Evolutionary conservation across 169 alveolate species (phyloP).

Genomic region (Sarcocystis neurona): DNA sequence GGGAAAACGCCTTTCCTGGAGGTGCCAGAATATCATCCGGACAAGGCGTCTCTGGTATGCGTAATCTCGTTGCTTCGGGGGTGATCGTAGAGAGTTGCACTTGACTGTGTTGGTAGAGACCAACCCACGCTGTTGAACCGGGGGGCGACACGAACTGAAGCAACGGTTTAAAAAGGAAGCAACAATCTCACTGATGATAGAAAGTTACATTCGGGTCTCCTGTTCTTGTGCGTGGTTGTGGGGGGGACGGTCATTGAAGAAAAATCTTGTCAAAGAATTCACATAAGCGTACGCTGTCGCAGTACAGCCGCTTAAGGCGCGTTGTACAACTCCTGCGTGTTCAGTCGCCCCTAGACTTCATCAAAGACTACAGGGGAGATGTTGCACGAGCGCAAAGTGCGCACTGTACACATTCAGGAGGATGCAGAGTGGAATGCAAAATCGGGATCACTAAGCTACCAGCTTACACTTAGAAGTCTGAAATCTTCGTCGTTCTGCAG

Average conservation of each 20-base stretch:
- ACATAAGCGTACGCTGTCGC: not conserved
- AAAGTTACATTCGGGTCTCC: not conserved
- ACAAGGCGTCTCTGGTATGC: not conserved
- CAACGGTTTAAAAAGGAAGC: not conserved
- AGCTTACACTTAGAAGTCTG: not conserved
- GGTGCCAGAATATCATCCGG: not conserved
- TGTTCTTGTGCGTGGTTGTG: too few species aligned
- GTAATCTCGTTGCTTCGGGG: not conserved
- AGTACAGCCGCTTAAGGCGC: not conserved
- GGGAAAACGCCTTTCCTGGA: not conserved
- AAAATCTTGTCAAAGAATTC: not conserved
- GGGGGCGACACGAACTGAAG: conserved; percentile 1
- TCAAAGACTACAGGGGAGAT: not conserved
- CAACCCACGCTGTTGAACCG: conserved; percentile 1
- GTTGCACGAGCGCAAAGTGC: not conserved
- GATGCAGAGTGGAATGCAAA: not conserved
- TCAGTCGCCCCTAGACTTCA: not conserved
- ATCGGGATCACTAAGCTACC: not conserved
- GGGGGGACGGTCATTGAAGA: not conserved
- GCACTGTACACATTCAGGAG: not conserved
- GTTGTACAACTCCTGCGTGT: not conserved
- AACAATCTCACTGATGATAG: not conserved
- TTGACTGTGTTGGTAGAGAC: not conserved
- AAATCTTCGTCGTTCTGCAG: conserved; percentile 8
- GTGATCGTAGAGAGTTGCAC: not conserved